Evolutionary conservation across 2,329 filamentous ascomycete species (phyloP), one percentile per base, ranked within the genome.

Genomic region (Alternaria infectoria): DNA sequence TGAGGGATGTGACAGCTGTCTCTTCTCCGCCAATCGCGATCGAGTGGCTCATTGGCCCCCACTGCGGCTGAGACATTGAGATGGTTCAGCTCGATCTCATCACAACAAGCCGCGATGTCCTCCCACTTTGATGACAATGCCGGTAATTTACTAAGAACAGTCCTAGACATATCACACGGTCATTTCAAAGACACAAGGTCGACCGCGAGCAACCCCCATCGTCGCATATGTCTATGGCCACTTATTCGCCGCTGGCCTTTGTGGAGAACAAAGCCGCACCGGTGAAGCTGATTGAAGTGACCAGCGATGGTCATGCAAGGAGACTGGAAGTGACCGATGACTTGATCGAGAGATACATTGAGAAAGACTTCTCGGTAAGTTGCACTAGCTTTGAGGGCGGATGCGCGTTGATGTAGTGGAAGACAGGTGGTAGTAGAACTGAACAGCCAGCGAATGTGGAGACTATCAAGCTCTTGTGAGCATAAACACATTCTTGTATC

Each of bases 271-370:
- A 19, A 9, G 13, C 15, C 4, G 21, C 9, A 8, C 57, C 49
- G 5, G n/a, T 49, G 2, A 25, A 3, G 12, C 30, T 60, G 11
- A 56, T 60, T 5, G 57, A 60, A 17, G 30, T 56, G 6, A 25
- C 40, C 9, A 60, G 50, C 17, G 28, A 47, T 12, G 57, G 57
- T 0, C 54, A 15, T 23, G n/a, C 51, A 30, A 32, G 17, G 19
- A 55, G 51, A 7, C 17, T 19, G 10, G 26, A 60, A 12, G 50
- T 60, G 4, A 60, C 28, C 19, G 44, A 55, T 8, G 44, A 26
- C 3, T 44, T 56, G 11, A 28, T 60, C 6, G 50, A 60, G 17
- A 13, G 19, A 13, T 60, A 60, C 13, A 60, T 60, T 17, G 50
- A 60, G 28, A 46, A 56, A 13, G 57, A 56, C 9, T 60, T 47